Evolutionary conservation across 1,284 basidiomycete species (phyloP).

Genomic region (Microbotryum silenes-acaulis): DNA sequence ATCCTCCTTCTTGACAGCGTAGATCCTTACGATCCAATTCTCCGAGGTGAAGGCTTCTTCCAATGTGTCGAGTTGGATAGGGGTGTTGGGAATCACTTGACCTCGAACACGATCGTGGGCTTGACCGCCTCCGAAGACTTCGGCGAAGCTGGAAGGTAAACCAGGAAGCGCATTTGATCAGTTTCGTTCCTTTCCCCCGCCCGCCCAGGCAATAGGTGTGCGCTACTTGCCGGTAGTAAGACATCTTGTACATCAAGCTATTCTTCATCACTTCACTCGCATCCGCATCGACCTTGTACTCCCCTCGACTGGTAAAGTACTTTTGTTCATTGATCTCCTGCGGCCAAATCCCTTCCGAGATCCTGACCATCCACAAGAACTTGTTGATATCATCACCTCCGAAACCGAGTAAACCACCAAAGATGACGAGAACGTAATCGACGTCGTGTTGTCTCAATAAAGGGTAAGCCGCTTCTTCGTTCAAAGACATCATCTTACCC

Average conservation of each 20-base stretch:
- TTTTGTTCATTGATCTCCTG: slow-evolving; percentile 91
- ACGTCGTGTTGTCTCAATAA: slow-evolving; percentile 97
- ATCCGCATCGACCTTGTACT: slow-evolving; percentile 84
- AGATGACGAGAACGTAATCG: slow-evolving; percentile 95
- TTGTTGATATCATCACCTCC: slow-evolving; percentile 99
- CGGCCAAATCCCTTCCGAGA: slow-evolving; percentile 97
- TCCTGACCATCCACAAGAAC: slow-evolving; percentile 72
- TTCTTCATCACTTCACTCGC: slow-evolving; percentile 89
- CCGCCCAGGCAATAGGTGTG: too few species aligned
- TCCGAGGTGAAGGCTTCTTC: slow-evolving; percentile 95
- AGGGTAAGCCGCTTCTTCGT: slow-evolving; percentile 92
- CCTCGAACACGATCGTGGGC: slow-evolving; percentile 74
- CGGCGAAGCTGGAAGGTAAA: slow-evolving; percentile 56
- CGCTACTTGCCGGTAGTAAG: slow-evolving; percentile 65
- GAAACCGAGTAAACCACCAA: slow-evolving; percentile 92
- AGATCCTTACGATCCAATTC: slow-evolving; percentile 98
- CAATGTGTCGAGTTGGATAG: slow-evolving; percentile 81
- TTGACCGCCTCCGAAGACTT: slow-evolving; percentile 70
- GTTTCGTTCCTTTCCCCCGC: neutral
- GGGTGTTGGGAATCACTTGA: slow-evolving; percentile 64
- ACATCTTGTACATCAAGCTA: slow-evolving; percentile 82
- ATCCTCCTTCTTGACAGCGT: slow-evolving; percentile 92
- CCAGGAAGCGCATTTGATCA: neutral
- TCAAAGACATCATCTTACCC: slow-evolving; percentile 91
- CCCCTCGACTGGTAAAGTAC: slow-evolving; percentile 89